Conservation (phyloP, 2,329 filamentous ascomycete genomes). For the Dendryphion nanum region DNA sequence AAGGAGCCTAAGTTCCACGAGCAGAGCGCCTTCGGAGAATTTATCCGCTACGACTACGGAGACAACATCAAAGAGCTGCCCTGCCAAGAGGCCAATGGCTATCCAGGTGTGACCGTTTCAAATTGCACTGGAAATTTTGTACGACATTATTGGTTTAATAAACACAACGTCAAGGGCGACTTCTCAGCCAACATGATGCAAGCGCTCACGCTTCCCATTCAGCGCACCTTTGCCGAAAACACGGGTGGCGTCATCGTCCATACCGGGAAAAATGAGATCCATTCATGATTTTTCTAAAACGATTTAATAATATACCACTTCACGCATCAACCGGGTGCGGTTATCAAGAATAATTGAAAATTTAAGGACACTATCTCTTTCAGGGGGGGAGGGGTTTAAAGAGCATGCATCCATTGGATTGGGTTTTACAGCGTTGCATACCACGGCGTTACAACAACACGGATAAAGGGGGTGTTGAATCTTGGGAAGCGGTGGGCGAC, state of each 20-base stretch:
- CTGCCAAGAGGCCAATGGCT: conserved; percentile 40
- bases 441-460: background rate
- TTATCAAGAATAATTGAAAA: too few species aligned
- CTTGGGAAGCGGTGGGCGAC: too few species aligned
- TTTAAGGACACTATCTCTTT: background rate
- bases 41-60: conserved; percentile 40
- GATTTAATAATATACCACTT: background rate
- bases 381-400: background rate
- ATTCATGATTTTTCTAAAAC: background rate
- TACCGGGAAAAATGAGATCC: conserved; percentile 30
- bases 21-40: conserved; percentile 41
- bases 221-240: conserved; percentile 34
- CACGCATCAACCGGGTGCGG: too few species aligned
- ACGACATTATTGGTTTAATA: conserved; percentile 40
- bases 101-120: conserved; percentile 33
- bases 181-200: conserved; percentile 39
- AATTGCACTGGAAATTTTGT: conserved; percentile 38
- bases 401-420: background rate
- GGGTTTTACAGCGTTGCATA: background rate
- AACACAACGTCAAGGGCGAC: conserved; percentile 31
- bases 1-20: conserved; percentile 39
- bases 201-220: conserved; percentile 34
- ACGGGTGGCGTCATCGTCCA: conserved; percentile 22
- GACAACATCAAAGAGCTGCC: conserved; percentile 38
- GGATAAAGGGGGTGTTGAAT: too few species aligned